Conservation (phyloP, 257 asterid species). For the Nicotiana noctiflora region DNA sequence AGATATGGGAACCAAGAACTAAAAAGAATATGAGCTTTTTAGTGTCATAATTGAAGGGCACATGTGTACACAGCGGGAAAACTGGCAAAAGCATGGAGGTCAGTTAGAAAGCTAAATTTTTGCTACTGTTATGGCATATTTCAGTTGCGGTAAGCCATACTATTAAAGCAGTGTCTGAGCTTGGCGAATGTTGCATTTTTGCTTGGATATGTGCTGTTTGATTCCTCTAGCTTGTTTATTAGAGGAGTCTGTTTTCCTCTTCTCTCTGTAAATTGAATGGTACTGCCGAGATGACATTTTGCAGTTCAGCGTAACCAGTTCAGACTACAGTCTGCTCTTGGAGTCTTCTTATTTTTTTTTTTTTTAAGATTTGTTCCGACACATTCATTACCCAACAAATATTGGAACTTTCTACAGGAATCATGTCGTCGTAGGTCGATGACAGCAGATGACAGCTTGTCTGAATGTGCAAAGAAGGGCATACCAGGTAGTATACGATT, state of each 20-base stretch:
- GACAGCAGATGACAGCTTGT: slow-evolving; percentile 44
- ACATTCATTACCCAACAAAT: not conserved
- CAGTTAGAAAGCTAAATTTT: not conserved
- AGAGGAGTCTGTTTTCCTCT: not conserved
- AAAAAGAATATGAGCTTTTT: not conserved
- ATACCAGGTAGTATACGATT: slow-evolving; percentile 51
- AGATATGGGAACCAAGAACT: not conserved
- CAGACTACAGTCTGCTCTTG: not conserved
- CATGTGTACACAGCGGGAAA: not conserved
- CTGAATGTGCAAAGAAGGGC: slow-evolving; percentile 86
- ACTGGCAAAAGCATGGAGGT: not conserved
- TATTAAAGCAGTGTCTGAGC: not conserved
- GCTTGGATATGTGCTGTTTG: not conserved
- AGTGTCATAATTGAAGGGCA: not conserved
- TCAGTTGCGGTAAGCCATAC: not conserved
- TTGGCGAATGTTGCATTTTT: not conserved
- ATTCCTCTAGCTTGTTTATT: not conserved
- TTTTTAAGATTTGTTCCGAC: not conserved
- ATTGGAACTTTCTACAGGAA: slow-evolving; percentile 41
- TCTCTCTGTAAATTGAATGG: not conserved
- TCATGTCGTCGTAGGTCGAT: slow-evolving; percentile 60
- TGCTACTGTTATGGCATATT: not conserved
- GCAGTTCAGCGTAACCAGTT: not conserved
- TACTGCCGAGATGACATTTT: not conserved
- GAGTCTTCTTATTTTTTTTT: not conserved